Evolutionary conservation across 176 grass and related monocot species (phyloP), one percentile per base, ranked within the genome.

Genomic region (Bonia amplexicaulis): DNA sequence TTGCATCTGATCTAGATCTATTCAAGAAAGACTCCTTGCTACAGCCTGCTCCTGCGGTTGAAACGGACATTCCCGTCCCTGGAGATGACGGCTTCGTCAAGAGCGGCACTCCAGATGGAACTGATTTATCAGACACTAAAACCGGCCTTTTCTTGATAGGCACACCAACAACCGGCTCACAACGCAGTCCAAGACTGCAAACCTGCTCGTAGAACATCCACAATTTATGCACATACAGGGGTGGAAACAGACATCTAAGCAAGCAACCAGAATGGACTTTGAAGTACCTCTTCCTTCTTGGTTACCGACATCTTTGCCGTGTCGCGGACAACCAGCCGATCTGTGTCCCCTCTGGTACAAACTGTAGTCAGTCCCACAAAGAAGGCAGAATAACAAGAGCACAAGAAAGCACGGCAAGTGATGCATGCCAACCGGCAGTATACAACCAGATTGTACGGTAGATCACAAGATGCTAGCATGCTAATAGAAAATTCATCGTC

Each of bases 121-220:
- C 65, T 9, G 73, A 70, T 73, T 26, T 76, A 37, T 80, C 89
- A 6, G 80, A 74, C 26, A 44, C 17, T 14, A 59, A 60, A 87
- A 90, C 67, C 1, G 85, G 89, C 75, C 89, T 87, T 78, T 90
- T 90, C 74, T 90, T 90, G 70, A 90, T 90, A 44, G 89, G 89
- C 76, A 90, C 85, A 63, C 80, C 85, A 29, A 48, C 57, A 16
- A 27, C 66, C 29, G 84, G 84, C 66, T 90, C 84, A 67, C 82
- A 49, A 13, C 3, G 79, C 8, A 49, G 84, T 9, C 74, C 35
- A 62, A 82, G 84, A 7, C 45, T 71, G 79, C 23, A 66, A 82
- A 90, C 79, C 88, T 90, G 88, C 20, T 78, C 73, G 86, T 27
- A 82, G 22, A 86, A 86, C 66, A 82, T 64, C 14, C 35, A 49